Base-by-base conservation (phyloP, 495 filamentous ascomycete genomes). In the Neurospora sp. region DNA sequence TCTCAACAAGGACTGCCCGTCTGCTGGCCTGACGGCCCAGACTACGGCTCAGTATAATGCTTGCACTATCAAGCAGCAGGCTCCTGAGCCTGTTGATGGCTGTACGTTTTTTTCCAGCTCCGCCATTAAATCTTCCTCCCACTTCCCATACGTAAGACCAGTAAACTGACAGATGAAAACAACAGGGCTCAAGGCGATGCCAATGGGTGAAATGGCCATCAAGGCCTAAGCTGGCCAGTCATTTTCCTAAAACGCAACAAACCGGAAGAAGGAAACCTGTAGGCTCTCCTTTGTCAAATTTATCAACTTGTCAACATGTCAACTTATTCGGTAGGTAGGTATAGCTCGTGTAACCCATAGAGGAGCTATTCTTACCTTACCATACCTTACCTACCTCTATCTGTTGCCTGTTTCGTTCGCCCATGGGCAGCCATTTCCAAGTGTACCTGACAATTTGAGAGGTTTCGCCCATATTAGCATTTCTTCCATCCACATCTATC, bases 181-280 rank as follows among this genome's bases (percentile, higher is more conserved):
- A 16, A 69, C 70, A 86, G 85, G 85, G 86, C 80, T 87, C 77
- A 79, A 81, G 77, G 83, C 81, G 72, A 79, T 87, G 76, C 86
- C 86, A 68, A 82, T 87, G 78, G 85, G 86, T 44, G 82, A 85
- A 74, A 83, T 82, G 80, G 82, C 84, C 72, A 82, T 86, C 73
- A 86, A 85, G 81, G 85, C 85, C 74, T 86, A 84, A 10, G 20
- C 59, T 18, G 44, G 1, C 14, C 3, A 14, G 53, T 61, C 1
- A 18, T 44, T 7, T 40, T 4, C 3, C 3, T 40, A 3, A 7
- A 61, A 61, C 53, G 53, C 53, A 53, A 48, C 9, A 9, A 3
- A 11, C 10, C 3, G 18, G 44, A 46, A 20, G 46, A 46, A n/a
- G n/a, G 20, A 53, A 53, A 53, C 11, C 20, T 53, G 20, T 14